Base-by-base conservation (phyloP, 768 basidiomycete genomes). In the Boletus huronensis region DNA sequence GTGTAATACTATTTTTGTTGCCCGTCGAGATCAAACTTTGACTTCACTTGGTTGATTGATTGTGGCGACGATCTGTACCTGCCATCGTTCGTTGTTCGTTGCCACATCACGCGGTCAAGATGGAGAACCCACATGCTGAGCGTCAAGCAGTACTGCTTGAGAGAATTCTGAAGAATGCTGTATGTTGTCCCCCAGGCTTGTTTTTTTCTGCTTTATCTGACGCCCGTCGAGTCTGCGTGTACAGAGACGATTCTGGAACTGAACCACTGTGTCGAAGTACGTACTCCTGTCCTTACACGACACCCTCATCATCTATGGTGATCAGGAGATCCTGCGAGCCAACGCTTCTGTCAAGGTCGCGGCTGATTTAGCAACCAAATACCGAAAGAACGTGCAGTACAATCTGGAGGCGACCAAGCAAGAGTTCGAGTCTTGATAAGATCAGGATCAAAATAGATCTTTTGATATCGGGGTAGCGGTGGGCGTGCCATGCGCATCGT, bases 101-200 rank as follows among this genome's bases (percentile, higher is more conserved):
- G 38, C 54, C 53, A 41, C 55, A 52, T 41, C 52, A 57, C 53
- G 17, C 47, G 28, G 25, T 48, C 53, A 47, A 50, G 51, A 96
- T 97, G 94, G 93, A 97, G 73, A 96, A 96, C 70, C 94, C 94
- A 21, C 93, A 98, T 62, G 90, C 91, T 48, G 93, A 95, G 71
- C 80, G 90, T 40, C 94, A 98, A 68, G 92, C 90, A 31, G 85
- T 94, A 43, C 80, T 96, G 19, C 79, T 97, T 3, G 91, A 96
- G 61, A 82, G 94, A 26, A 94, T 98, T 63, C 75, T 93, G 25
- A 95, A 94, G 74, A 96, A 92, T 60, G 83, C 89, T 6, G 93
- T 93, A 58, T 58, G 86, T 76, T 13, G 9, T 38, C 39, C 38
- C 26, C 14, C 11, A 1, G 11, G 31, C 1, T 21, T 35, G 14